Base-by-base conservation (phyloP, 2,329 filamentous ascomycete species). In the Ilyonectria destructans region DNA sequence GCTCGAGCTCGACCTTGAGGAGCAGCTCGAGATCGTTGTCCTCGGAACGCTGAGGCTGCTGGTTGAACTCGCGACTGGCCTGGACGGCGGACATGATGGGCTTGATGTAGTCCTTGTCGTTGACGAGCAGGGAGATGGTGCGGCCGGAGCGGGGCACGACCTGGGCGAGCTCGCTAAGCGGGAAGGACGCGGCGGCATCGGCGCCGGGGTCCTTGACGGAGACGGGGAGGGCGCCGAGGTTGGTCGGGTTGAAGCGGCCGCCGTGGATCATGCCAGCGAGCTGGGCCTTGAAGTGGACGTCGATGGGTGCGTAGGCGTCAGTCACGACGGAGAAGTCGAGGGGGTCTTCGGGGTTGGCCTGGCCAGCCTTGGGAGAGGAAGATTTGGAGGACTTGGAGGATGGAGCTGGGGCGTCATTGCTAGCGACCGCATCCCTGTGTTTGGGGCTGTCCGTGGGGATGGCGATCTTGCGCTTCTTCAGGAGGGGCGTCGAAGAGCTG, bases 21-120 rank as follows among this genome's bases (percentile, higher is more conserved):
- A 86, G 74, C 65, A 90, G 84, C 82, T 90, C 88, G 23, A 90
- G 84, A 78, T 88, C 86, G 79, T 89, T 89, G 77, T 90, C 88
- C 52, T 85, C 82, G 76, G 83, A 84, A 21, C 82, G 82, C 84
- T 90, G 88, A 54, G 88, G 87, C 83, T 89, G 87, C 83, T 89
- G 87, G 82, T 89, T 89, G 80, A 87, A 89, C 72, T 87, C 83
- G n/a, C 78, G 75, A 74, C 82, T 85, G 33, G 78, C 74, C 80
- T 89, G 87, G 58, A 89, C 82, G 35, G 87, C 87, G 74, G 82
- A 85, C 83, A 88, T 85, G 80, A 89, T 85, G 72, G 86, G 82
- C 81, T 87, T 87, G 72, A 89, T 78, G 75, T 84, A 86, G 8
- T 71, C 77, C 58, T 78, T 78, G 61, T 84, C 82, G 75, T 84